Conservation (phyloP, 2,329 filamentous ascomycete genomes). For the Periconia digitata region DNA sequence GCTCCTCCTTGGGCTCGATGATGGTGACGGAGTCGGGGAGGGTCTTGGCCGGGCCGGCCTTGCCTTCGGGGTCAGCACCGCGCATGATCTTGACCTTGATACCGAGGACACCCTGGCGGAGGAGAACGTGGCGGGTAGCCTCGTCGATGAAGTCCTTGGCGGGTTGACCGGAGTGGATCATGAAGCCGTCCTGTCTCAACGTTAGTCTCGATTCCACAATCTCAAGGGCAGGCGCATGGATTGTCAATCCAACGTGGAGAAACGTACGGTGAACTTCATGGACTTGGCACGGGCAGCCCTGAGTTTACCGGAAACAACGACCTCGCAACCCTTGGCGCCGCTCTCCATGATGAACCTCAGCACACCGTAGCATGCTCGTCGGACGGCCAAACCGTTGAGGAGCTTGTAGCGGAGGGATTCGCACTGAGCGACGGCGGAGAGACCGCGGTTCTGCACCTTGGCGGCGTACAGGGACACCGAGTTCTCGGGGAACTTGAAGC, state of each 20-base stretch:
- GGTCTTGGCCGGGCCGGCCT: slow-evolving; percentile 94
- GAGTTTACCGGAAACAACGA: slow-evolving; percentile 98
- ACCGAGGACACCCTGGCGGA: slow-evolving; percentile 98
- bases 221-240: no score
- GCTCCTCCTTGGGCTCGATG: slow-evolving; percentile 99
- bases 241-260: background rate
- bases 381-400: slow-evolving; percentile 97
- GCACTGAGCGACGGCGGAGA: slow-evolving; percentile 99
- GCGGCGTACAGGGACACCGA: slow-evolving; percentile 99
- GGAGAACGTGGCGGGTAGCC: slow-evolving; percentile 98
- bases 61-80: slow-evolving; percentile 98
- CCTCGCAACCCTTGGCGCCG: slow-evolving; percentile 99
- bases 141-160: slow-evolving; percentile 99
- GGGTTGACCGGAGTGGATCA: slow-evolving; percentile 99
- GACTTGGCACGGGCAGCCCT: slow-evolving; percentile 98
- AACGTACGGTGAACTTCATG: slow-evolving; percentile 98
- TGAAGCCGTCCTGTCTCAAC: slow-evolving; percentile 79
- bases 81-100: slow-evolving; percentile 99
- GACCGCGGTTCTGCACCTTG: slow-evolving; percentile 99
- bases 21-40: slow-evolving; percentile 98
- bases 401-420: slow-evolving; percentile 99
- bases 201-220: slow-evolving; percentile 18
- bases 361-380: slow-evolving; percentile 99
- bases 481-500: slow-evolving; percentile 99
- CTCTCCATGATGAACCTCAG: slow-evolving; percentile 99